Percentiles rank a stretch among this genome's conserved stretches.
Evolutionary conservation across 176 grass and related monocot species (phyloP).

Genomic region (Phoenix roebelenii): DNA sequence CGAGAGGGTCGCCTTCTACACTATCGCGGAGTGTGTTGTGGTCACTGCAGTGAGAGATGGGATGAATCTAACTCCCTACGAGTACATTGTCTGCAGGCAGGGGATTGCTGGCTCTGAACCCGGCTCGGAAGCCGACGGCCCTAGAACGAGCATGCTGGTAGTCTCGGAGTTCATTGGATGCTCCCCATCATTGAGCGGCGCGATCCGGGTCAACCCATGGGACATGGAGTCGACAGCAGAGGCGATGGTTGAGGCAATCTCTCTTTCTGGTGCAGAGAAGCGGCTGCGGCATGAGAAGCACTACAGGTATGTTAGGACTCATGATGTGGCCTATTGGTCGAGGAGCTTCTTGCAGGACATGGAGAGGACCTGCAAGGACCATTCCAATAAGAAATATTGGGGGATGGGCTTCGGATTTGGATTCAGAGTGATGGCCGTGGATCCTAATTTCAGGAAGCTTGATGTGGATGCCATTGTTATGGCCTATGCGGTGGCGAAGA

Average conservation of each 20-base stretch:
- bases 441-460: conserved; percentile 18
- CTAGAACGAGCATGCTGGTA: conserved; percentile 9
- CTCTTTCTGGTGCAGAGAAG: conserved; percentile 15
- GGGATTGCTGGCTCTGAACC: conserved; percentile 26
- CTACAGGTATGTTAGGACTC: conserved; percentile 16
- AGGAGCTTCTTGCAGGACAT: conserved; percentile 17
- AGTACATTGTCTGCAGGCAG: conserved; percentile 55
- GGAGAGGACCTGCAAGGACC: conserved; percentile 16
- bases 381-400: conserved; percentile 5
- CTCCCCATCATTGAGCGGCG: conserved; percentile 10
- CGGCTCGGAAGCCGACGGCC: conserved; percentile 3
- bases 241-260: conserved; percentile 16
- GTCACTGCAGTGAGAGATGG: conserved; percentile 37
- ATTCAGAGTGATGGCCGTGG: conserved; percentile 11
- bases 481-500: conserved; percentile 13
- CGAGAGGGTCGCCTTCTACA: conserved; percentile 49
- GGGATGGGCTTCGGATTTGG: conserved; percentile 13
- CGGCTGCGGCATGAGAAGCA: conserved; percentile 18
- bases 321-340: conserved; percentile 21
- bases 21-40: conserved; percentile 39
- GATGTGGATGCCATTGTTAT: conserved; percentile 1
- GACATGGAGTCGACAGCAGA: conserved; percentile 15
- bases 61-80: conserved; percentile 38
- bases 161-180: conserved; percentile 22
- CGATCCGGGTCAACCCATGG: conserved; percentile 16